These are phyloP conservation scores for Ogataea henricii DNA, from an alignment of 805 yeast genomes.

Conservation along the genomic window DNA sequence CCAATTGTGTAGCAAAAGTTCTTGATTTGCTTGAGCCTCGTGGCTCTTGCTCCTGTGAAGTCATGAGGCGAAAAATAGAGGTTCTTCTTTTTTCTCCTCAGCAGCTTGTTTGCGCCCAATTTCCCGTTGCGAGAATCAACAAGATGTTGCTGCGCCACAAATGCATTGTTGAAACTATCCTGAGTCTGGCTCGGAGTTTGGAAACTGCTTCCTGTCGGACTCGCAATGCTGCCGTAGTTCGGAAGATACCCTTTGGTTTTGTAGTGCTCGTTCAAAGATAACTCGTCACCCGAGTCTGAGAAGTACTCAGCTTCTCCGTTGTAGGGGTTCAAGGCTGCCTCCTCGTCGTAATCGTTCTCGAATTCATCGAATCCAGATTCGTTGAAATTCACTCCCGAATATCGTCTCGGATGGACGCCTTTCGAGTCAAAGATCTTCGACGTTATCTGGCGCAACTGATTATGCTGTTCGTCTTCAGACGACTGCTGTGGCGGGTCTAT, in stretches of 20 bases:
- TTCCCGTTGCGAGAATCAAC: constrained; percentile 17
- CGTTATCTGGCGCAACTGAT: constrained; percentile 53
- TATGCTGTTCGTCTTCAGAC: constrained; percentile 15
- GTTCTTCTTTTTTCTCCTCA: constrained; percentile 27
- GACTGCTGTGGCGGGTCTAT: neutral
- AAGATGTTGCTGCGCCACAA: constrained; percentile 15
- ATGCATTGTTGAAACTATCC: constrained; percentile 7
- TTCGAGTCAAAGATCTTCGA: constrained; percentile 72
- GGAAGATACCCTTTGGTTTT: constrained; percentile 12
- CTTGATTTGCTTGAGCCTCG: constrained; percentile 33
- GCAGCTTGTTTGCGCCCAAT: constrained; percentile 13
- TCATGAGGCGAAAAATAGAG: constrained; percentile 40
- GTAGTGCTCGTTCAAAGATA: constrained; percentile 19
- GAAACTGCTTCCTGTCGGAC: constrained; percentile 10
- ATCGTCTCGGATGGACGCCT: constrained; percentile 71
- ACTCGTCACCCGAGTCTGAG: constrained; percentile 32
- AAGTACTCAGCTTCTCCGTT: constrained; percentile 23
- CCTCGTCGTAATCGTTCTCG: constrained; percentile 49
- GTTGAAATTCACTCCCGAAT: constrained; percentile 52
- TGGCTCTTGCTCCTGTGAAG: constrained; percentile 36
- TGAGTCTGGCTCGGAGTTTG: constrained; percentile 11
- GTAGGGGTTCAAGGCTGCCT: constrained; percentile 21
- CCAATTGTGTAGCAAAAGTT: constrained; percentile 45
- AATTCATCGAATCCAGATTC: constrained; percentile 50
- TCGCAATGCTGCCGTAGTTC: constrained; percentile 22